Base-by-base conservation (phyloP, 2,329 filamentous ascomycete genomes). In the Stachybotrys chartarum region DNA sequence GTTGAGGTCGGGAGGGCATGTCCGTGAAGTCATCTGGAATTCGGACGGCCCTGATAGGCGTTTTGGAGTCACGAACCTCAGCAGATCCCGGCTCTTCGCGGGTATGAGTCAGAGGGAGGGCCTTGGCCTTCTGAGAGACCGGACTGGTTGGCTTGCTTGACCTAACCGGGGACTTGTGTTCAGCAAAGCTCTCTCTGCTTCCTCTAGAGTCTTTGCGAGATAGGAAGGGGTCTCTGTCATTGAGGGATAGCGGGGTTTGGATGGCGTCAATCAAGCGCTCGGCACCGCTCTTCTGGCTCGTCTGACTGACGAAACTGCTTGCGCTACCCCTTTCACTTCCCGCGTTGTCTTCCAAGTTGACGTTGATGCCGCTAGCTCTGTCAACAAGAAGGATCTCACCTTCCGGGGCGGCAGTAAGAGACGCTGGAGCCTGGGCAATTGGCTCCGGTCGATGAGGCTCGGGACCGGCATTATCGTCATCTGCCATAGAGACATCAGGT, bases 241-340 rank as follows among this genome's bases (percentile, higher is more conserved):
- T 70, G 1, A 78, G 61, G 2, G 71, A 66, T 1, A 83, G 69
- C 0, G 86, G 81, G 11, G 81, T 84, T 62, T 86, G 81, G 3
- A 91, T 87, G 3, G 86, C 87, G 64, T 89, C 81, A 30, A 90
- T 90, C 12, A 91, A 72, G 31, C 87, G 76, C 57, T 90, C 87
- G 0, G 87, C 84, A 60, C 90, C 85, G 59, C 84, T 83, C 45
- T 67, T 72, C 16, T 72, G 78, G 59, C 84, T 86, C 1, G 60
- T 71, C n/a, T 61, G 66, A 50, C 76, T 86, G 2, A 60, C 71
- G n/a, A 61, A 66, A 51, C 76, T 80, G 44, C 58, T 69, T 24
- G 67, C 60, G 55, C 78, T 80, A 24, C 56, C 63, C 7, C 61
- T 59, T 35, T 64, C 63, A 50, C 56, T 35, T 12, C 31, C 54